Percentiles rank a stretch among this genome's conserved stretches.
phyloP scores from a whole-genome alignment of 345 rosid species.

The Populus tremula region DNA sequence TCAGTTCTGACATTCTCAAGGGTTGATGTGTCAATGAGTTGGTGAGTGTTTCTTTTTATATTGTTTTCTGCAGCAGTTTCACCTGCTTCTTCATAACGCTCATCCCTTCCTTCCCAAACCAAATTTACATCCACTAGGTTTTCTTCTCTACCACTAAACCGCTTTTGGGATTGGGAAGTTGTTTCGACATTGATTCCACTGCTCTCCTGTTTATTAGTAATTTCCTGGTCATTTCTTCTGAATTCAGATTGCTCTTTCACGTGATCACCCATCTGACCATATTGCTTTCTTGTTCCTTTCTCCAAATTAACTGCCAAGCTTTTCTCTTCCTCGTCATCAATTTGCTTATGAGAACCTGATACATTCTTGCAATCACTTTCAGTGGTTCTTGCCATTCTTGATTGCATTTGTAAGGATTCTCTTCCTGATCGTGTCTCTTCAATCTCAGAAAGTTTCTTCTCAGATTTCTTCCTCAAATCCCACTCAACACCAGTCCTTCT shows the following conservation, averaged over 20 bases:
- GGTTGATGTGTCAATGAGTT: conserved; percentile 30
- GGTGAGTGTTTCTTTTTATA: conserved; percentile 29
- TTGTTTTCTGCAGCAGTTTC: conserved; percentile 24
- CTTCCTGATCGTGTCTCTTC: conserved; percentile 43
- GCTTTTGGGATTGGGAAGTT: conserved; percentile 38
- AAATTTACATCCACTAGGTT: conserved; percentile 23
- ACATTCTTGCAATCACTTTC: conserved; percentile 33
- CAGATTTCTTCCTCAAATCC: conserved; percentile 67
- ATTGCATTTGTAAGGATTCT: conserved; percentile 37
- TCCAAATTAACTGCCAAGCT: conserved; percentile 31
- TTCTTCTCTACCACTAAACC: conserved; percentile 38
- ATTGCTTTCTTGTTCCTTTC: conserved; percentile 36
- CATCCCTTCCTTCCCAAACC: conserved; percentile 17
- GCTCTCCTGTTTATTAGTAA: conserved; percentile 36
- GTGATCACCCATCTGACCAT: conserved; percentile 28
- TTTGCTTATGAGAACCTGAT: conserved; percentile 30
- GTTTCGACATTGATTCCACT: conserved; percentile 37
- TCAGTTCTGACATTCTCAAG: conserved; percentile 33
- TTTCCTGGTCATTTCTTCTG: conserved; percentile 39
- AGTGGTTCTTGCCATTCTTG: conserved; percentile 27
- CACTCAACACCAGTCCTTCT: conserved; percentile 35
- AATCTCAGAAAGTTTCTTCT: conserved; percentile 55
- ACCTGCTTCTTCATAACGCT: conserved; percentile 11
- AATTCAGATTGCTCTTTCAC: conserved; percentile 32
- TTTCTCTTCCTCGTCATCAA: conserved; percentile 34